These are phyloP conservation scores for Kingdonia uniflora DNA, from an alignment of 164 flowering plant species.

Conservation along the genomic window DNA sequence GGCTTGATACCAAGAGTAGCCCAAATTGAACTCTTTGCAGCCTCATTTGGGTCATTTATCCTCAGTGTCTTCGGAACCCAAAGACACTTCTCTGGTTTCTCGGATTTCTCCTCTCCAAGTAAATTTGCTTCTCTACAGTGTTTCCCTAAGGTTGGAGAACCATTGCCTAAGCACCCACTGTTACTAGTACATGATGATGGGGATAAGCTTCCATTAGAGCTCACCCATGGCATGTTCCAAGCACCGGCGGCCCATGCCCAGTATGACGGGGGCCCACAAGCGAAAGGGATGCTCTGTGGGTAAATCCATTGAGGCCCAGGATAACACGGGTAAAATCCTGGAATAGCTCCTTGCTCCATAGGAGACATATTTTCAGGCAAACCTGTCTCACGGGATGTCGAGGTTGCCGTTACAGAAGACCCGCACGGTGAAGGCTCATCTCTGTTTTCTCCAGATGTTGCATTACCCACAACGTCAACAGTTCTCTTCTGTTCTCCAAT, in stretches of 20 bases:
- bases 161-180: constrained; percentile 42
- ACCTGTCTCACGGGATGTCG: no score
- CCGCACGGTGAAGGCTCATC: constrained; percentile 47
- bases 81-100: constrained; percentile 28
- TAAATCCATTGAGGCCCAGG: constrained; percentile 52
- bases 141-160: constrained; percentile 45
- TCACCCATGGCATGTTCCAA: no score
- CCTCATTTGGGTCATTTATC: constrained; percentile 76
- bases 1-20: constrained; percentile 63
- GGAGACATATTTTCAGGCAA: constrained; percentile 17
- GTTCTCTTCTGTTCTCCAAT: constrained; percentile 30
- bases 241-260: no score
- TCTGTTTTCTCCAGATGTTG: constrained; percentile 26
- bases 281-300: constrained; percentile 41
- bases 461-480: constrained; percentile 26
- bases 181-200: constrained; percentile 37
- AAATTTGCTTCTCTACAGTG: constrained; percentile 51
- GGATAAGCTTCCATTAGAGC: constrained; percentile 19
- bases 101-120: constrained; percentile 19
- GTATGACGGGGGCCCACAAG: constrained; percentile 30
- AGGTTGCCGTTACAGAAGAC: constrained; percentile 24
- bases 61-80: constrained; percentile 80
- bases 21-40: constrained; percentile 93
- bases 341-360: constrained; percentile 20
- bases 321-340: constrained; percentile 26